These are phyloP conservation scores for Puccinia coronata DNA, from an alignment of 1,284 basidiomycete species.

Conservation along the genomic window DNA sequence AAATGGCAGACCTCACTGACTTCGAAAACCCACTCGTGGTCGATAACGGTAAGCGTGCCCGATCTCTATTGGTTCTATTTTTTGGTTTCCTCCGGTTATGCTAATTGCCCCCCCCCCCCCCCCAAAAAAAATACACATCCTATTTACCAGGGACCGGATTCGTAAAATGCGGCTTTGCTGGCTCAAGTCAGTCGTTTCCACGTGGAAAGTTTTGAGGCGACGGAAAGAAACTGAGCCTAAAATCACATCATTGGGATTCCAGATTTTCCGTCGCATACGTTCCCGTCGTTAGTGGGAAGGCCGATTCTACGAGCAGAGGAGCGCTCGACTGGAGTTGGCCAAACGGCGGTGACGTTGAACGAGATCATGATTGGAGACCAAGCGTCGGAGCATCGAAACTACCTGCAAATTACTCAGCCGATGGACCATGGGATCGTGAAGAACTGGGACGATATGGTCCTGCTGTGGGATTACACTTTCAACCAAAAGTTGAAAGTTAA, in stretches of 20 bases:
- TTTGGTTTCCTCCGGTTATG: no score
- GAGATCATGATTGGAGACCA: slow-evolving; percentile 87
- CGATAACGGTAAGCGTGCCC: slow-evolving; percentile 56
- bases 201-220: not conserved
- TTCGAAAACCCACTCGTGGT: slow-evolving; percentile 57
- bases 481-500: slow-evolving; percentile 90
- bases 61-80: not conserved
- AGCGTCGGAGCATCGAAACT: slow-evolving; percentile 88
- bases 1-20: slow-evolving; percentile 39
- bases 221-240: not conserved
- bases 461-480: slow-evolving; percentile 98
- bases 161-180: slow-evolving; percentile 97
- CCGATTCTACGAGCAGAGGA: slow-evolving; percentile 98
- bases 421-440: slow-evolving; percentile 99
- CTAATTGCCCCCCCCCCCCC: not conserved
- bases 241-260: slow-evolving; percentile 21
- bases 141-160: slow-evolving; percentile 61
- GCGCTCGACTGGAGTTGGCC: slow-evolving; percentile 65
- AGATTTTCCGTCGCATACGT: slow-evolving; percentile 96
- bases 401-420: slow-evolving; percentile 92
- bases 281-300: slow-evolving; percentile 92
- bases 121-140: not conserved
- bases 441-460: slow-evolving; percentile 99
- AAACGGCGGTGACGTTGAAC: slow-evolving; percentile 66
- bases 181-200: slow-evolving; percentile 65